phyloP scores from a whole-genome alignment of 1,139 yeast genomes.

The Sugiyamaella japonica region DNA sequence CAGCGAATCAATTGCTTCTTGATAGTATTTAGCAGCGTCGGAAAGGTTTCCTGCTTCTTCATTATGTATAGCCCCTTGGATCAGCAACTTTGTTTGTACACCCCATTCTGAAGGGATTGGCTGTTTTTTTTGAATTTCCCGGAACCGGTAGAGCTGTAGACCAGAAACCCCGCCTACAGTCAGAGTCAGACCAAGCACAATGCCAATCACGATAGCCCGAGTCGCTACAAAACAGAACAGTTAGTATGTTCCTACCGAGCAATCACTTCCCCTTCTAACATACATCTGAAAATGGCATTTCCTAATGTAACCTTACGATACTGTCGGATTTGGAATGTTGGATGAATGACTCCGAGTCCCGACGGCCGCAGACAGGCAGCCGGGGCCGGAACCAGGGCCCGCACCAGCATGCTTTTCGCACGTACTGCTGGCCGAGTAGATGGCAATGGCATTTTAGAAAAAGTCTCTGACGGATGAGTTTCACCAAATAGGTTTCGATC shows the following conservation, averaged over 20 bases:
- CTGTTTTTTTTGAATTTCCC: slow-evolving; percentile 34
- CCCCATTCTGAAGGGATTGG: slow-evolving; percentile 39
- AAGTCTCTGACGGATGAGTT: too few species aligned
- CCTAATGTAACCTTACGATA: slow-evolving; percentile 16
- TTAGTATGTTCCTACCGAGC: not conserved
- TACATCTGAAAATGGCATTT: slow-evolving; percentile 19
- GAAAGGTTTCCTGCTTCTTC: slow-evolving; percentile 33
- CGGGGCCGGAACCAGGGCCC: not conserved
- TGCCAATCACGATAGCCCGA: slow-evolving; percentile 16
- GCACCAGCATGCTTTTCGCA: not conserved
- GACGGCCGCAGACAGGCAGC: too few species aligned
- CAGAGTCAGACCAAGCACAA: slow-evolving; percentile 13
- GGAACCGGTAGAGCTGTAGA: slow-evolving; percentile 10
- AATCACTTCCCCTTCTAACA: not conserved
- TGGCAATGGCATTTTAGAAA: not conserved
- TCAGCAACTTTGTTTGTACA: slow-evolving; percentile 31
- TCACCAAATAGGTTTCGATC: too few species aligned
- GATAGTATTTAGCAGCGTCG: slow-evolving; percentile 29
- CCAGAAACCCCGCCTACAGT: slow-evolving; percentile 17
- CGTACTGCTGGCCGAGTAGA: not conserved
- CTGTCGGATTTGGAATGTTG: slow-evolving; percentile 2
- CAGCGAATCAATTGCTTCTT: slow-evolving; percentile 33
- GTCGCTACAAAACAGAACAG: slow-evolving; percentile 12
- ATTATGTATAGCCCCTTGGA: slow-evolving; percentile 37
- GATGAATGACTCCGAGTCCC: too few species aligned